Evolutionary conservation across 1,284 basidiomycete genomes (phyloP), one percentile per base, ranked within the genome.

Genomic region (Megacollybia platyphylla): DNA sequence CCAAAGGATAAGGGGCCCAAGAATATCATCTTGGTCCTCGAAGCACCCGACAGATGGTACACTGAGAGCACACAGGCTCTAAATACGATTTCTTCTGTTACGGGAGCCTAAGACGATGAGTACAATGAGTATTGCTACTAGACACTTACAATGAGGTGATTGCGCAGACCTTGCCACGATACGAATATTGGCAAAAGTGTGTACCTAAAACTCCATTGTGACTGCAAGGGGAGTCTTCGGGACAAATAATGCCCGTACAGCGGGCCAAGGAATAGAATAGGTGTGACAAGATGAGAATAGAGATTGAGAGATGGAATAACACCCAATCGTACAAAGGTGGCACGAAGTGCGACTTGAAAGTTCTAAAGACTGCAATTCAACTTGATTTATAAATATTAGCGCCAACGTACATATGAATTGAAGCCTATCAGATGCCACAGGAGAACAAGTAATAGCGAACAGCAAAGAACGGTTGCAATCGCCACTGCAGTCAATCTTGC

Each of bases 81-180:
- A 57, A 97, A 98, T 2, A 92, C 87, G 18, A 97, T 52, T 58
- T 98, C 94, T 63, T 98, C 94, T 0, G 92, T 92, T 28, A 91
- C 58, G 0, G 94, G 94, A 0, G 78, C 92, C 87, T 93, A 49
- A 43, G 20, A 15, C 18, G 26, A 39, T 9, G 17, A n/a, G 27
- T 20, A 26, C 9, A n/a, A 39, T 18, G 8, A 13, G 5, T 0
- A 34, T 8, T 8, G n/a, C 31, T 40, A 40, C 26, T 31, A 11
- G 5, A 72, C 84, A 45, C 52, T 26, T 28, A 90, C 91, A 26
- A 86, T 60, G 30, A 87, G 51, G 55, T 79, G 91, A 57, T 93
- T 97, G 46, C 94, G 65, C 24, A 81, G 44, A 0, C 82, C 83
- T 26, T 67, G 51, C 61, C 78, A 73, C 0, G 70, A 67, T 15